Evolutionary conservation across 2,329 filamentous ascomycete species (phyloP).

Genomic region (Westerdykella sp.): DNA sequence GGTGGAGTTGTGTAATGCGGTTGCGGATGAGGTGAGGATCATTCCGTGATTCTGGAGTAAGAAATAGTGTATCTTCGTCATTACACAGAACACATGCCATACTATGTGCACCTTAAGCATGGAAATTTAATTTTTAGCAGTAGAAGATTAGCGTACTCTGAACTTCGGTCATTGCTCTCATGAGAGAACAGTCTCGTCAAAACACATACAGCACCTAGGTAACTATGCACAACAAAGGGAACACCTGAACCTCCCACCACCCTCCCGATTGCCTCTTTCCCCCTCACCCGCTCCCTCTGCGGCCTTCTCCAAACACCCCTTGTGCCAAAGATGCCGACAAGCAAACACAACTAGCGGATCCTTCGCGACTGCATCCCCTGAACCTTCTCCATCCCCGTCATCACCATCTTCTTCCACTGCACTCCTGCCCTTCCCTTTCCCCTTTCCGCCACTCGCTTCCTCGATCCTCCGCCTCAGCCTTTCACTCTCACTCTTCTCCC

Average conservation of each 20-base stretch:
- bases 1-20: conserved; percentile 71
- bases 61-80: not conserved
- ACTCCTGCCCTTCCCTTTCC: conserved; percentile 49
- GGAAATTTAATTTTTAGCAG: too few species aligned
- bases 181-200: too few species aligned
- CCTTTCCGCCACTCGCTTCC: conserved; percentile 33
- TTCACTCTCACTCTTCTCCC: conserved; percentile 56
- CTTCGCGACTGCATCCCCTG: conserved; percentile 22
- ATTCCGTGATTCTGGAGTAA: not conserved
- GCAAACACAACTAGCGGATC: conserved; percentile 33
- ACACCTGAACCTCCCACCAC: conserved; percentile 18
- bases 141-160: too few species aligned
- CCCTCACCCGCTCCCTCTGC: conserved; percentile 1
- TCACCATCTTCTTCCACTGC: conserved; percentile 34
- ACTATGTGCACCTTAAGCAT: too few species aligned
- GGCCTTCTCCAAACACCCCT: conserved; percentile 27
- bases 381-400: conserved; percentile 40
- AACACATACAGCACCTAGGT: conserved; percentile 1
- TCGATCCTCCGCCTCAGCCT: conserved; percentile 37
- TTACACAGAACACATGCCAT: too few species aligned
- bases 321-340: conserved; percentile 39
- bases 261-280: not conserved
- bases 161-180: too few species aligned
- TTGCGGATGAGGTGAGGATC: conserved; percentile 50
- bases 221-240: conserved; percentile 21